Evolutionary conservation across 2,329 filamentous ascomycete species (phyloP), one percentile per base, ranked within the genome.

Genomic region (Fusarium euwallaceae): DNA sequence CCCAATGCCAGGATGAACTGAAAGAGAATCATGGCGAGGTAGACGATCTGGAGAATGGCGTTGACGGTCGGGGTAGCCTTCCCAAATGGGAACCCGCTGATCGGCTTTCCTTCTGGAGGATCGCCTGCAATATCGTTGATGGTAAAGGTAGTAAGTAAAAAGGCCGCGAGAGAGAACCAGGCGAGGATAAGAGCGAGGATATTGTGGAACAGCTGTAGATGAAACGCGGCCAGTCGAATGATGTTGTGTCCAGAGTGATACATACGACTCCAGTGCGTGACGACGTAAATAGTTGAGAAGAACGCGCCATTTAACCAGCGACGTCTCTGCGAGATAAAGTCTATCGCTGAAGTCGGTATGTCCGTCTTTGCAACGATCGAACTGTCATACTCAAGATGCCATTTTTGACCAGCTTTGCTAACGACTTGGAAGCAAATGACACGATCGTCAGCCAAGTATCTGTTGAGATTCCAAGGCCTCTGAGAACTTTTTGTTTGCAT

Each of bases 1-100:
- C 72, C 72, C 0, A 74, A 34, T 0, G 72, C 72, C 0, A 74
- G 58, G 14, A 74, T 63, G 2, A 71, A 74, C 45, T 74, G 72
- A 2, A 73, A 55, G 0, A 74, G 6, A 0, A 74, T 22, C 1
- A 66, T 69, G 0, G 62, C 71, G 0, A 69, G 1, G 16, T 74
- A 74, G 1, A 71, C 41, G 1, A 66, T 64, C 10, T 66, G 66
- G 1, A 74, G 37, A 0, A 73, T 20, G 0, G 68, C 41, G 1
- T 74, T 74, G 0, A 73, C 51, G 0, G 64, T 45, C 0, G 68
- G 70, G 1, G 67, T 74, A 6, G 65, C 68, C 1, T 71, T 66
- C 1, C 72, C 72, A 9, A 74, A 74, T 0, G 72, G 72, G 8
- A 70, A 73, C 2, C 67, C 63, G 0, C 70, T 37, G 4, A 32